phyloP scores from a whole-genome alignment of 1,139 yeast genomes.

The Sugiyamaella xylanicola region DNA sequence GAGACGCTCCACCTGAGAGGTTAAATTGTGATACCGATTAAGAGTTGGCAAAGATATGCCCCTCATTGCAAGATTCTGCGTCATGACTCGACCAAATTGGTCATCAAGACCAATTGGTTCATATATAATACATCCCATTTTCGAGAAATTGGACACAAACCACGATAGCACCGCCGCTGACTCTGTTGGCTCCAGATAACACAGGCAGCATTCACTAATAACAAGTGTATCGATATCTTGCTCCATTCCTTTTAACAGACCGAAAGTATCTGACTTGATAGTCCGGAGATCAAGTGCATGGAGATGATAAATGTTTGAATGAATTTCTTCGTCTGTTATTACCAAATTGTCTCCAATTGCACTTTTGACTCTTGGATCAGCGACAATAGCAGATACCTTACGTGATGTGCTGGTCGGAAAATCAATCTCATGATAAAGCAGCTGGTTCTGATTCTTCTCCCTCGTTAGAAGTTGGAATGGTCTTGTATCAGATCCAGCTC shows the following conservation, averaged over 20 bases:
- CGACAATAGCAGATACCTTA: constrained; percentile 44
- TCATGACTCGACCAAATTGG: constrained; percentile 82
- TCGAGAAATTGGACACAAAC: constrained; percentile 29
- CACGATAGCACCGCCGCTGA: constrained; percentile 55
- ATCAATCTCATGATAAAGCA: constrained; percentile 73
- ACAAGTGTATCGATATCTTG: constrained; percentile 62
- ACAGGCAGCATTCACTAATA: constrained; percentile 86
- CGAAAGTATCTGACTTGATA: constrained; percentile 23
- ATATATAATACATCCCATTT: constrained; percentile 57
- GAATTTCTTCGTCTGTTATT: constrained; percentile 39
- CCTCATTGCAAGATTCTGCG: constrained; percentile 63
- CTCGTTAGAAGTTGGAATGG: constrained; percentile 53
- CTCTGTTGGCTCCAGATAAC: constrained; percentile 67
- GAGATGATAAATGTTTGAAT: constrained; percentile 54
- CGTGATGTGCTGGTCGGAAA: constrained; percentile 62
- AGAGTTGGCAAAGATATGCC: constrained; percentile 75
- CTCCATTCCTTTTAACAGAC: constrained; percentile 41
- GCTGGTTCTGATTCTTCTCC: constrained; percentile 21
- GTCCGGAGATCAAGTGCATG: constrained; percentile 59
- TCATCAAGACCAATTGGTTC: constrained; percentile 80
- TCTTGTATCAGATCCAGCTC: constrained; percentile 97
- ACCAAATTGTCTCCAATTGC: constrained; percentile 1
- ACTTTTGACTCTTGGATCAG: background rate
- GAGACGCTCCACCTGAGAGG: constrained; percentile 48
- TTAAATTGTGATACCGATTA: constrained; percentile 52